Base-by-base conservation (phyloP, 305 asterid genomes). In the Fraxinus nigra region DNA sequence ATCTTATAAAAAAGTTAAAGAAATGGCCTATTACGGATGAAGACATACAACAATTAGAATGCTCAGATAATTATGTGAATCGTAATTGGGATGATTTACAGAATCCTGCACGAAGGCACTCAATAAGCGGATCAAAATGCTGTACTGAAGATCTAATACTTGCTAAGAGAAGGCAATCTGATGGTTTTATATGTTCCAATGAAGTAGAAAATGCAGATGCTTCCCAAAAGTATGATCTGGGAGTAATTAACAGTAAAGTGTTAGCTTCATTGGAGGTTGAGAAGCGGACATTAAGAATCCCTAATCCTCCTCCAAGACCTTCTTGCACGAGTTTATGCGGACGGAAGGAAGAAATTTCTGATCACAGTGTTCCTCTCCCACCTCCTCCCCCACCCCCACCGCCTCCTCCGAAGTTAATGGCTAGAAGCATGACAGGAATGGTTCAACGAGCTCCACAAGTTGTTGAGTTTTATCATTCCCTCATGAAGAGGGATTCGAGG, bases 371-470 rank as follows among this genome's bases (percentile, higher is more conserved):
- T 7, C 85, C 85, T 65, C 87, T 87, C 34, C 93, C 90, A 51
- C 91, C 89, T 0, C 96, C 97, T 0, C 95, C 93, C 0, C 98
- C 98, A 0, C 98, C 98, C 0, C 97, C 94, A 2, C 96, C 94
- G 0, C 97, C 98, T 1, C 93, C 92, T 81, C 90, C 87, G 40
- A 90, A 90, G 84, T 43, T 87, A 63, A 82, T 51, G 86, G 75
- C 85, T 20, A 89, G 86, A 87, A 77, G 77, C 80, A 75, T 76
- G 32, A 54, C 86, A 0, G 97, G 97, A 79, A 82, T 65, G 40
- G 99, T 95, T 82, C 95, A 92, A 82, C 93, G 99, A 4, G 97
- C 96, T 32, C 99, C 99, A 46, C 93, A 93, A 84, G 97, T 95
- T 1, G 98, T 92, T 3, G 99, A 93, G 85, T 93, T 95, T 67